phyloP scores from a whole-genome alignment of 805 yeast genomes.

The Clavispora fructus region DNA sequence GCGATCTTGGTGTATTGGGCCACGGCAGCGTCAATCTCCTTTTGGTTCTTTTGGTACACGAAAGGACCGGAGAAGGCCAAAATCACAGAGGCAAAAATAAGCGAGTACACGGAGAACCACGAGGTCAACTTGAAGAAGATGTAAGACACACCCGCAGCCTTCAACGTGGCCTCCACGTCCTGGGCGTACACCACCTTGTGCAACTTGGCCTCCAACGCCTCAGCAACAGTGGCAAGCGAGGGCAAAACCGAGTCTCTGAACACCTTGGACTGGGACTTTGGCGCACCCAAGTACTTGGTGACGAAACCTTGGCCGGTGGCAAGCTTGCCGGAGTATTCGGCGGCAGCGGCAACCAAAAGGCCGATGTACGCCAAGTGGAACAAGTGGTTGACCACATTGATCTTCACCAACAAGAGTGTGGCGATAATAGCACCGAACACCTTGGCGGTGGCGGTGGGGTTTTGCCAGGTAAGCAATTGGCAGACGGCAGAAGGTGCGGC shows the following conservation, averaged over 20 bases:
- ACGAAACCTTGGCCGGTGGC: constrained; percentile 78
- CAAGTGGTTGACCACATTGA: constrained; percentile 57
- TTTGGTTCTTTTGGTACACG: constrained; percentile 67
- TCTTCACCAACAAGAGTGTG: constrained; percentile 53
- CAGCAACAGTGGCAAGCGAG: constrained; percentile 39
- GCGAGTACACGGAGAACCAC: constrained; percentile 66
- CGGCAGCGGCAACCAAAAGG: constrained; percentile 59
- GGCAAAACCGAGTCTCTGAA: constrained; percentile 38
- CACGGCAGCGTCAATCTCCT: constrained; percentile 66
- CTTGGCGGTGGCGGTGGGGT: constrained; percentile 73
- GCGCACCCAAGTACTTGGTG: constrained; percentile 66
- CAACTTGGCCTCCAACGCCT: constrained; percentile 46
- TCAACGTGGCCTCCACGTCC: constrained; percentile 67
- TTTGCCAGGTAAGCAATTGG: constrained; percentile 62
- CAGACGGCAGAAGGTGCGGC: constrained; percentile 8
- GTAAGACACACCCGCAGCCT: constrained; percentile 64
- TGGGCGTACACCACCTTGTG: constrained; percentile 61
- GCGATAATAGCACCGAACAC: constrained; percentile 61
- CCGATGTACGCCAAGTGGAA: constrained; percentile 57
- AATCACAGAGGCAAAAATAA: constrained; percentile 53
- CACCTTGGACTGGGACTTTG: constrained; percentile 29
- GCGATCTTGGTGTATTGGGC: constrained; percentile 40
- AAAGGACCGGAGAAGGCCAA: constrained; percentile 71
- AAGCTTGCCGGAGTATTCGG: constrained; percentile 70
- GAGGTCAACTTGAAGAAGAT: constrained; percentile 67